Conservation (phyloP, 2,329 filamentous ascomycete genomes). For the Epichloe baconii region DNA sequence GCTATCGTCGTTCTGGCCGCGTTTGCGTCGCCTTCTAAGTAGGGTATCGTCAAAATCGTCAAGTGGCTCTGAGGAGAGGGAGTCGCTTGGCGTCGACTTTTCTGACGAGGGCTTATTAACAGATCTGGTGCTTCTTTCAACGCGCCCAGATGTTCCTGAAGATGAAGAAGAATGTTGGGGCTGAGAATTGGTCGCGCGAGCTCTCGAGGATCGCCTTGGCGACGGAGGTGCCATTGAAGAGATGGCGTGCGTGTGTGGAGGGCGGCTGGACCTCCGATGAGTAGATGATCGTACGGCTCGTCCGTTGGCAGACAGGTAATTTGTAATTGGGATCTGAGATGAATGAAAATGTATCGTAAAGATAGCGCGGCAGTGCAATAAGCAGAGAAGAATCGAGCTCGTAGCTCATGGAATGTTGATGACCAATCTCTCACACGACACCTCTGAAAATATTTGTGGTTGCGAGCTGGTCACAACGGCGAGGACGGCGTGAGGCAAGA, state of each 20-base stretch:
- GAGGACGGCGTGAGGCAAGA: conserved; percentile 4
- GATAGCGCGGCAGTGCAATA: not conserved
- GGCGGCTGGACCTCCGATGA: conserved; percentile 12
- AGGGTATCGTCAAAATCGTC: conserved; percentile 58
- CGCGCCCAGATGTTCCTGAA: conserved; percentile 62
- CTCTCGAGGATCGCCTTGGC: conserved; percentile 83
- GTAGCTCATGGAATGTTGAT: conserved; percentile 9
- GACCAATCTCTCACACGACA: conserved; percentile 4
- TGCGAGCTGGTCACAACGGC: conserved; percentile 8
- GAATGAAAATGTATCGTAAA: not conserved
- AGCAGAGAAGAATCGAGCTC: conserved; percentile 11
- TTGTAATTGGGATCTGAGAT: not conserved
- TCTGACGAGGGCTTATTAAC: conserved; percentile 59
- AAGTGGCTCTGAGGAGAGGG: conserved; percentile 55
- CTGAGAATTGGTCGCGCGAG: conserved; percentile 64
- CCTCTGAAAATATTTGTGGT: not conserved
- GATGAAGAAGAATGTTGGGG: conserved; percentile 70
- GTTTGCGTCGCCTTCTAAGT: conserved; percentile 67
- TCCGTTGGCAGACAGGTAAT: not conserved
- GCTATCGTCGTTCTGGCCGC: conserved; percentile 51
- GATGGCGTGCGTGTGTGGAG: conserved; percentile 13
- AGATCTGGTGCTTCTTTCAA: conserved; percentile 60
- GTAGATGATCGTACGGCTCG: not conserved
- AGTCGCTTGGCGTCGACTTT: conserved; percentile 65
- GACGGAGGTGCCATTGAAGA: conserved; percentile 49